These are phyloP conservation scores for Hydrangea macrophylla DNA, from an alignment of 148 eudicot genomes.

Conservation along the genomic window DNA sequence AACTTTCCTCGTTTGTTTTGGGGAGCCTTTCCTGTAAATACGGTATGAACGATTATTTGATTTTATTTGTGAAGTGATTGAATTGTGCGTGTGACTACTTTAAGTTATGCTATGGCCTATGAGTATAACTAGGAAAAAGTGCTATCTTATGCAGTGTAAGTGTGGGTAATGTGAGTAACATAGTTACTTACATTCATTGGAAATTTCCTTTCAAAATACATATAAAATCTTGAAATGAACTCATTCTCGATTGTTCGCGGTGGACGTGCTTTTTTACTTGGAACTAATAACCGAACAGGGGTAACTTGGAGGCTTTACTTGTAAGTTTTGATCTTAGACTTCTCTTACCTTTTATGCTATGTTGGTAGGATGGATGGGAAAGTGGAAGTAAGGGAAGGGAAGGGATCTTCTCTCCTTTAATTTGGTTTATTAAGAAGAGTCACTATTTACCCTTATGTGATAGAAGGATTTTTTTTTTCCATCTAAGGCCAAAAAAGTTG, in stretches of 20 bases:
- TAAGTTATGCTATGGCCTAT: not conserved
- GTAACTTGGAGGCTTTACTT: not conserved
- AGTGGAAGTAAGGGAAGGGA: too few species aligned
- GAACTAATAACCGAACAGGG: not conserved
- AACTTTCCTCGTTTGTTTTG: conserved; percentile 81
- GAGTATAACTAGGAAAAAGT: not conserved
- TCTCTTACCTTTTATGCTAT: not conserved
- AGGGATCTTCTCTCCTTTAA: too few species aligned
- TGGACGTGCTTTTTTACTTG: not conserved
- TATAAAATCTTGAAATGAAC: not conserved
- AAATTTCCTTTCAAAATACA: not conserved
- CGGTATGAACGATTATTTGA: conserved; percentile 40
- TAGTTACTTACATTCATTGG: not conserved
- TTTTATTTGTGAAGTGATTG: not conserved
- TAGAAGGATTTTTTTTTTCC: too few species aligned
- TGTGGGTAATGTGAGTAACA: not conserved
- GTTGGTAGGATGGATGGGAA: too few species aligned
- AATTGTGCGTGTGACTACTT: not conserved
- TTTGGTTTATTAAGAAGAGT: too few species aligned
- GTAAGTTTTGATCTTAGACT: not conserved
- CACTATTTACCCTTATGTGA: too few species aligned
- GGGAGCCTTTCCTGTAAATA: conserved; percentile 94
- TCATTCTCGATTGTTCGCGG: not conserved
- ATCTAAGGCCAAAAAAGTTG: too few species aligned
- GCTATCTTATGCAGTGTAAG: not conserved